Evolutionary conservation across 345 rosid genomes (phyloP), one percentile per base, ranked within the genome.

Genomic region (Aquilaria sinensis): DNA sequence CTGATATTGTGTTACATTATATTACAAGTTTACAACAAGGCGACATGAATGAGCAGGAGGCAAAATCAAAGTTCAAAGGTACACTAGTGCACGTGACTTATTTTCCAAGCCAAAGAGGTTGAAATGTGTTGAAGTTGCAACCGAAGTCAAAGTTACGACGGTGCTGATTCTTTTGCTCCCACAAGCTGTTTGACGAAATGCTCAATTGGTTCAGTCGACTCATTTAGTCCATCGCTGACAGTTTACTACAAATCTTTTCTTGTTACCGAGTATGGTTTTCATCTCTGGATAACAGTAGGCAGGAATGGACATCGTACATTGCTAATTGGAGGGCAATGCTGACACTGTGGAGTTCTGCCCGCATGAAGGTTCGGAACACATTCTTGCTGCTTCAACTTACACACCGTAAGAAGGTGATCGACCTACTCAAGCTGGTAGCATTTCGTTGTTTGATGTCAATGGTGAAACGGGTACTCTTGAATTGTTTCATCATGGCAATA

Each of bases 281-380:
- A 9, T 5, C 43, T 37, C 43, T 5, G 43, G 8, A 9, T 5
- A 37, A 37, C 5, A 37, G 43, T 37, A 1, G 9, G 8, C 7
- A 63, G 70, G 53, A 63, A 85, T 88, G 95, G 95, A 88, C 47
- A 77, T 84, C 66, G 93, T 81, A 32, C 83, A 86, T 52, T 85
- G 82, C 74, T 72, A 75, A 53, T 75, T 94, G 50, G 96, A 86
- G 9, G 88, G 96, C 48, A 88, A 88, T 65, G 83, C 85, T 0
- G 97, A 88, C 65, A 92, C 86, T 2, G 95, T 88, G 8, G 99
- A 90, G 67, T 88, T 90, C 62, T 90, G 95, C 69, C 81, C 85
- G 3, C 84, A 83, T 23, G 76, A 78, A 30, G 56, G 69, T 12
- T 71, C 61, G 75, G 49, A 32, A n/a, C 74, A 75, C 41, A 68